Base-by-base conservation (phyloP, 1,284 basidiomycete genomes). In the Ceratobasidium sp. region DNA sequence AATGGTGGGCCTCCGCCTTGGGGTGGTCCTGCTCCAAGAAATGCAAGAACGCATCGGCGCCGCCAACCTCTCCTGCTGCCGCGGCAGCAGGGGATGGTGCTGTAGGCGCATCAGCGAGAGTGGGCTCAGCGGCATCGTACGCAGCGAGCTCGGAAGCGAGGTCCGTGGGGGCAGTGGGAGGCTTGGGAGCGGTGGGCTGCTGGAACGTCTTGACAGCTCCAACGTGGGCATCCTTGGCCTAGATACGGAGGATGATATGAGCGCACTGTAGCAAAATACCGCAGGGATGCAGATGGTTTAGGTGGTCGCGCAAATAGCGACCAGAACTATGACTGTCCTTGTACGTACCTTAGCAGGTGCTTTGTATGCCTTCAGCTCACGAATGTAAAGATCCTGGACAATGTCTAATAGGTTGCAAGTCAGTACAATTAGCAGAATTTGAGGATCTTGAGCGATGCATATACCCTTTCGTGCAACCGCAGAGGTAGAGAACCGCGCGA, bases 331-430 rank as follows among this genome's bases (percentile, higher is more conserved):
- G 63, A n/a, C n/a, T n/a, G n/a, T n/a, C n/a, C n/a, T 71, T 28
- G 30, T 23, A 80, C 81, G 66, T 63, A 83, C 82, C 78, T 81
- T 78, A 54, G 81, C 75, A 72, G 82, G 82, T 43, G 85, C 81
- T 86, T 95, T 97, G 90, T 96, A 98, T 21, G 88, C 82, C 85
- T 94, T 97, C 80, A 98, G 87, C 85, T 97, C 92, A 80, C 87
- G 90, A 78, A 98, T 79, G 84, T 98, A 98, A 73, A 97, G 82
- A 78, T 98, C 95, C 87, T 97, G 94, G 73, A 98, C 87, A 79
- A 97, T 85, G 85, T 98, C 96, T 97, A 49, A 21, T 32, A 43
- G 30, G 8, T 26, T n/a, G 1, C 9, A 26, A 50, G 43, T 72
- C 49, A 71, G 47, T 61, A n/a, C 7, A 41, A 26, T 14, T 16